A percentile compares a stretch with the other conserved stretches of the same genome.
These are phyloP conservation scores for Zygotorulaspora danielsina DNA, from an alignment of 805 yeast species.

Conservation along the genomic window DNA sequence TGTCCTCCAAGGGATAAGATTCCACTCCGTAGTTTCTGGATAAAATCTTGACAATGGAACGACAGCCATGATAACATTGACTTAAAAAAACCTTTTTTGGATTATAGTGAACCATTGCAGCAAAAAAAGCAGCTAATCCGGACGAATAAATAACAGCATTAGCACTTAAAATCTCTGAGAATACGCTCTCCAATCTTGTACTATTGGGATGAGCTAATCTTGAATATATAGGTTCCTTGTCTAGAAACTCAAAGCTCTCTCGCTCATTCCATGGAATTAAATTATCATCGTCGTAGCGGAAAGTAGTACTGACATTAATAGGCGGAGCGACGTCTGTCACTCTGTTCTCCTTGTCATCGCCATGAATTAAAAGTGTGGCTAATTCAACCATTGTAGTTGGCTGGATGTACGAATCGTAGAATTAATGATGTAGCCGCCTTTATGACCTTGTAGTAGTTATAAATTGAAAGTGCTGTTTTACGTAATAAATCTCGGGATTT, in stretches of 20 bases:
- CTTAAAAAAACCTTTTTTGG: conserved; percentile 76
- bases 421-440: too few species aligned
- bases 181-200: conserved; percentile 58
- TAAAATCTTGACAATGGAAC: conserved; percentile 60
- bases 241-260: conserved; percentile 33
- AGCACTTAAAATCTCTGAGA: conserved; percentile 56
- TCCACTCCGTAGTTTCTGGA: conserved; percentile 56
- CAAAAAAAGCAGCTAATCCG: conserved; percentile 79
- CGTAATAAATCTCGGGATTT: too few species aligned
- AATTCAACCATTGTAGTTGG: conserved; percentile 34
- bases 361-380: conserved; percentile 63
- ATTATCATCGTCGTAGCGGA: conserved; percentile 54
- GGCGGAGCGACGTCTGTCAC: conserved; percentile 73
- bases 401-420: background rate
- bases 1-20: conserved; percentile 46
- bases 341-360: conserved; percentile 55
- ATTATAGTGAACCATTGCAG: conserved; percentile 60
- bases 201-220: conserved; percentile 73
- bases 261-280: conserved; percentile 45
- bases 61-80: conserved; percentile 82
- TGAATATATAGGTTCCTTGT: conserved; percentile 54
- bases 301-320: conserved; percentile 78
- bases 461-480: too few species aligned
- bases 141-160: conserved; percentile 68
- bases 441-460: too few species aligned